phyloP scores from a whole-genome alignment of 345 rosid species.

The Cardiospermum halicacabum region DNA sequence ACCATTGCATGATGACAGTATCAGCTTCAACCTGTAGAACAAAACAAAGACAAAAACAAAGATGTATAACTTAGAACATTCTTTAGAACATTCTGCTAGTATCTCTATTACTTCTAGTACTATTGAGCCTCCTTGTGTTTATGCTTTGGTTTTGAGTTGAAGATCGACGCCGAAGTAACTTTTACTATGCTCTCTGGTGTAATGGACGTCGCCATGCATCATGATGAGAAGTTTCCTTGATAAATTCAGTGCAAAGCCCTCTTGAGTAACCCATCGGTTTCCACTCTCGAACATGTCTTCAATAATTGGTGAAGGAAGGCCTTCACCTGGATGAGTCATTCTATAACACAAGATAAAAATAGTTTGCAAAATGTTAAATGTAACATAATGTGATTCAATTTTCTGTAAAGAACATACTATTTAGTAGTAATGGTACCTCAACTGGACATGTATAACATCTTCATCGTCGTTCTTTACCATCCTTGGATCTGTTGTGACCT shows the following conservation, averaged over 20 bases:
- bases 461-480: constrained; percentile 39
- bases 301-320: constrained; percentile 54
- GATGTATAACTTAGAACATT: neutral
- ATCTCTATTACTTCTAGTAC: too few species aligned
- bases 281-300: constrained; percentile 55
- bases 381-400: neutral
- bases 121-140: constrained; percentile 16
- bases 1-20: too few species aligned
- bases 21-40: too few species aligned
- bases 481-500: constrained; percentile 42
- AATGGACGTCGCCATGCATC: constrained; percentile 59
- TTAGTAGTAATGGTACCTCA: constrained; percentile 46
- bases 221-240: constrained; percentile 44
- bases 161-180: constrained; percentile 53
- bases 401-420: neutral
- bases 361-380: neutral
- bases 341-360: constrained; percentile 30
- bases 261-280: constrained; percentile 44
- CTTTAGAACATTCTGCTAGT: constrained; percentile 12
- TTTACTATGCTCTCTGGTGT: constrained; percentile 41
- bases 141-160: constrained; percentile 35
- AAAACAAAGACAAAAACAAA: neutral
- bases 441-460: constrained; percentile 44
- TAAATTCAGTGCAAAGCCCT: constrained; percentile 49
- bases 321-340: constrained; percentile 70